Evolutionary conservation across 2,329 filamentous ascomycete genomes (phyloP), one percentile per base, ranked within the genome.

Genomic region (Byssochlamys sp.): DNA sequence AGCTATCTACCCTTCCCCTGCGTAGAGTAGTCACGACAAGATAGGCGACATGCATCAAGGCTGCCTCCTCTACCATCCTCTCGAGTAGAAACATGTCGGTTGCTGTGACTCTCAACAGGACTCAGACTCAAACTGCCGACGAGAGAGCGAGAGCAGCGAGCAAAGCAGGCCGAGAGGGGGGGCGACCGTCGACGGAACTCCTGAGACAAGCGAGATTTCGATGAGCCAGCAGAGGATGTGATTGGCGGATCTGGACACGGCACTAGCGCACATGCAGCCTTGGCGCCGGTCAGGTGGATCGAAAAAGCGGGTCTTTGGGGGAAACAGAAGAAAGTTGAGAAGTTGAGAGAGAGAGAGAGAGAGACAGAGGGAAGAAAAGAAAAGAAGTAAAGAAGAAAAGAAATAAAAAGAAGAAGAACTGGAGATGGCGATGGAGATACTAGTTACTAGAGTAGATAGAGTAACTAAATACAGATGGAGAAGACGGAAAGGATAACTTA

Each of bases 141-240:
- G 14, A 14, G 35, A 39, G 29, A 10, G 35, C 35, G 29, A 31
- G 5, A 31, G 29, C 35, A 39, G 35, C 12, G 35, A 39, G 3
- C 35, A 39, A 11, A n/a, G 10, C 12, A 4, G 12, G 35, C 35
- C 35, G 5, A 11, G 14, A 31, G 29, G 29, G 29, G 29, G 29
- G 5, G 10, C 29, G 5, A 31, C 29, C 29, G 10, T 5, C 12
- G 35, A n/a, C 35, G 35, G 12, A 5, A 3, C 35, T 45, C 35
- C 60, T 55, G 55, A 61, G 57, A 58, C 59, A 62, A 66, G 64
- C 61, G 63, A 66, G 63, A 64, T 66, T 65, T 65, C 61, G 56
- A 61, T 56, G 52, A 51, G 54, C 52, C 52, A 51, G 28, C 25
- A 54, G n/a, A 27, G 4, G 10, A 24, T 29, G n/a, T 60, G 55